Conservation (phyloP, 768 basidiomycete genomes). For the Macrocybe gigantea region DNA sequence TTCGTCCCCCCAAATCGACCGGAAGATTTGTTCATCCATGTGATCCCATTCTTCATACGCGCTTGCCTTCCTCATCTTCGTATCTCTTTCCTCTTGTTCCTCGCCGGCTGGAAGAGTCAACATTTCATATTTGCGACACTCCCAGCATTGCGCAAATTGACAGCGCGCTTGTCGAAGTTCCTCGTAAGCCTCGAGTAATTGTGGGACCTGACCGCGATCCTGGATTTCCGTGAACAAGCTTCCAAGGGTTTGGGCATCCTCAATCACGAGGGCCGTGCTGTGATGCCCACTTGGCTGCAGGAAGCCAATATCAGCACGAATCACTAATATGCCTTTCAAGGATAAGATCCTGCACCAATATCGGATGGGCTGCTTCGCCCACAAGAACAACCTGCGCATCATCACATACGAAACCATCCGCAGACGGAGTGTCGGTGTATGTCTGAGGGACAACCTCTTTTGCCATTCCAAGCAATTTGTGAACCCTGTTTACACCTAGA, state of each 20-base stretch:
- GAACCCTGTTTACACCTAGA: conserved; percentile 15
- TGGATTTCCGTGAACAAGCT: conserved; percentile 52
- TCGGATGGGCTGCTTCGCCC: conserved; percentile 59
- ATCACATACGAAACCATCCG: conserved; percentile 47
- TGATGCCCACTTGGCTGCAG: conserved; percentile 50
- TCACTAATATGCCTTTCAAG: background rate
- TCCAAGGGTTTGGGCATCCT: conserved; percentile 58
- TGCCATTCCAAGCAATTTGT: conserved; percentile 26
- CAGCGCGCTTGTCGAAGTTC: conserved; percentile 53
- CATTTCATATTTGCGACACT: conserved; percentile 38
- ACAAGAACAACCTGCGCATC: conserved; percentile 42
- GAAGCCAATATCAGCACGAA: background rate
- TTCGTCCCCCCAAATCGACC: conserved; percentile 47
- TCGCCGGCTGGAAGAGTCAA: conserved; percentile 38
- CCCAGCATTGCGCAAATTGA: conserved; percentile 36
- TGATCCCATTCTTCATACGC: conserved; percentile 27
- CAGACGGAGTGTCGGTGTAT: conserved; percentile 19
- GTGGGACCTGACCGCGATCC: conserved; percentile 39
- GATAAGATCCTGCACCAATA: conserved; percentile 29
- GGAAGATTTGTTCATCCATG: conserved; percentile 41
- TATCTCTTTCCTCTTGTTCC: conserved; percentile 39
- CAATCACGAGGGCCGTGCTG: conserved; percentile 44
- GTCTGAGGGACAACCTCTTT: conserved; percentile 22
- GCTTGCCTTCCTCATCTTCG: conserved; percentile 28
- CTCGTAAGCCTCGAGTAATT: conserved; percentile 49